Evolutionary conservation across 495 filamentous ascomycete species (phyloP), one percentile per base, ranked within the genome.

Genomic region (Xylaria bambusicola): DNA sequence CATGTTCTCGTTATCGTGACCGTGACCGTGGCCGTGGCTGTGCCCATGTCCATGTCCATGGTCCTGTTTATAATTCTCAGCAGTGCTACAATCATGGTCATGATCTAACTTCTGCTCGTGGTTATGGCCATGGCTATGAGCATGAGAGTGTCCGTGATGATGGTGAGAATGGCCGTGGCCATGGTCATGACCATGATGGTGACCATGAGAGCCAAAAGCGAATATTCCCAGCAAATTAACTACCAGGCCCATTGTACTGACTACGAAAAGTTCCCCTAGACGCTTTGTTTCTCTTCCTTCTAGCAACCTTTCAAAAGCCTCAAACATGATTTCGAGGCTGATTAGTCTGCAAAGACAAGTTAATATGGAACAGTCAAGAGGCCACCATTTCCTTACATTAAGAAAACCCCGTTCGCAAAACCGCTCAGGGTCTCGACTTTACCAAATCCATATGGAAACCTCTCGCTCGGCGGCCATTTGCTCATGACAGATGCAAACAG

Each of bases 351-450:
- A n/a, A 3, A 62, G 40, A 17, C n/a, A 21, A 31, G 35, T 58
- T 41, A 58, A 45, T 21, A 58, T 5, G 7, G 8, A 24, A 13
- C 17, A 31, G 21, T 31, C n/a, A 7, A 15, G 17, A 27, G n/a
- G 27, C 3, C 0, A 2, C 9, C 9, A 3, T 7, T 21, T 45
- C 36, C 8, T 69, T 75, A 92, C 91, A 98, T 92, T 47, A 99
- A 77, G 66, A 99, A 98, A 29, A 99, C 86, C 2, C 93, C 94
- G 71, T 99, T 99, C 54, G 89, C 94, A 73, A 98, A 97, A 0
- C 95, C 94, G 46, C 93, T 94, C 42, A 99, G 77, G 0, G 92
- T 97, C 67, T 98, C 94, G 52, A 99, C 90, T 73, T 98, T 99
- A 49, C 93, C 92, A 71, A 95, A 94, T 2, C 94, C 94, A 68